A percentile compares a stretch with the other conserved stretches of the same genome.
Evolutionary conservation across 176 grass and related monocot genomes (phyloP).

Genomic region (Pontederia paniculata): DNA sequence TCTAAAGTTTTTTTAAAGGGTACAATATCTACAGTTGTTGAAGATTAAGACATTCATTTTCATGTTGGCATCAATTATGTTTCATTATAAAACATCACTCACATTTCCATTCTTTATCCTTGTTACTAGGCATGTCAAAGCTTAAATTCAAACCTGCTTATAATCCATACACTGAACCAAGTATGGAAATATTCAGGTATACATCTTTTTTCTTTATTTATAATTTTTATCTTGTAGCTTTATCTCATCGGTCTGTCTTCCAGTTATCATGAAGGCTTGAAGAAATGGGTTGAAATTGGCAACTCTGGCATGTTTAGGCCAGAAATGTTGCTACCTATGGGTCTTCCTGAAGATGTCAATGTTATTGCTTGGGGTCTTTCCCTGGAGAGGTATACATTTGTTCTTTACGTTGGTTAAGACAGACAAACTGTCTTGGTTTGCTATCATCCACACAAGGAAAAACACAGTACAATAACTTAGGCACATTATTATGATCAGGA

Average conservation of each 20-base stretch:
- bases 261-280: slow-evolving; percentile 84
- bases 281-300: slow-evolving; percentile 96
- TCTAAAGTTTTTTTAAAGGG: too few species aligned
- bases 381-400: slow-evolving; percentile 63
- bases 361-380: slow-evolving; percentile 99
- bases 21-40: too few species aligned
- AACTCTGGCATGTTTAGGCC: slow-evolving; percentile 98
- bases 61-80: too few species aligned
- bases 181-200: slow-evolving; percentile 97
- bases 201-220: slow-evolving; percentile 3
- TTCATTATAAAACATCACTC: too few species aligned
- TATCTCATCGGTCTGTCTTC: slow-evolving; percentile 13
- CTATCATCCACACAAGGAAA: too few species aligned
- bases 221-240: neutral
- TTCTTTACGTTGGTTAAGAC: slow-evolving; percentile 12
- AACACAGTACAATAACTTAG: too few species aligned
- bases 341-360: slow-evolving; percentile 83
- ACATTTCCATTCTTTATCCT: neutral
- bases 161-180: slow-evolving; percentile 92
- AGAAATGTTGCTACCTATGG: slow-evolving; percentile 97
- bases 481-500: too few species aligned
- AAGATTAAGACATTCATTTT: too few species aligned
- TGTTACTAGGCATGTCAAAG: slow-evolving; percentile 62
- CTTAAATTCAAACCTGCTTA: slow-evolving; percentile 96
- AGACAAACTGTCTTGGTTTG: too few species aligned